Evolutionary conservation across 805 yeast genomes (phyloP).

Genomic region (Yarrowia deformans): DNA sequence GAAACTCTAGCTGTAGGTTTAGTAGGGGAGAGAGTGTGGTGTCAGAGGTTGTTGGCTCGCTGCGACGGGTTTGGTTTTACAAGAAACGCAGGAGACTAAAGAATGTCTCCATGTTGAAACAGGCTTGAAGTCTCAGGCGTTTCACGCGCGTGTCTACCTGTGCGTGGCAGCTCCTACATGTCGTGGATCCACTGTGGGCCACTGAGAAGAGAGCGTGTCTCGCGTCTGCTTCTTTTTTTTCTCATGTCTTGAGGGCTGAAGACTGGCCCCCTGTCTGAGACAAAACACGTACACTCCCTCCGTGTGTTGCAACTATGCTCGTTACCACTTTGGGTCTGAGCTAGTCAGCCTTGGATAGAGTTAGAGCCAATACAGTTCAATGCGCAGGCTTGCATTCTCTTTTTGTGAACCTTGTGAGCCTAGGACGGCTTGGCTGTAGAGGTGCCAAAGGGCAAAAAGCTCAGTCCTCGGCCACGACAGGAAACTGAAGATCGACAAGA

Average conservation of each 20-base stretch:
- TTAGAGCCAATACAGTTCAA: background rate
- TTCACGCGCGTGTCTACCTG: background rate
- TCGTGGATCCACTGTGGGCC: background rate
- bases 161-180: background rate
- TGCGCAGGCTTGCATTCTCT: slow-evolving; percentile 7
- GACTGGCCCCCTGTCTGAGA: slow-evolving; percentile 7
- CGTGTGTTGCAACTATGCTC: slow-evolving; percentile 3
- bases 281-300: slow-evolving; percentile 15
- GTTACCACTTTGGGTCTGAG: slow-evolving; percentile 31
- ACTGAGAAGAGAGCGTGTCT: background rate
- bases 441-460: background rate
- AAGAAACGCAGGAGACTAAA: slow-evolving; percentile 9
- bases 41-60: slow-evolving; percentile 8
- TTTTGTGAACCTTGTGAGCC: background rate
- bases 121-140: background rate
- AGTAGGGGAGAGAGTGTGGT: slow-evolving; percentile 21
- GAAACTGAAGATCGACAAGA: slow-evolving; percentile 7
- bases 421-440: background rate
- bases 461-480: slow-evolving; percentile 18
- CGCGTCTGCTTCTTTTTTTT: background rate
- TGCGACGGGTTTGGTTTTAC: background rate
- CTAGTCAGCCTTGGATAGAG: slow-evolving; percentile 24
- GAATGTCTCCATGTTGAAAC: background rate
- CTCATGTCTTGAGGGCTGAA: no score
- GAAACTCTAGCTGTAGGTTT: background rate